These are phyloP conservation scores for Pseudonitzschia multiseries DNA, from an alignment of 108 stramenopile genomes.

Conservation along the genomic window DNA sequence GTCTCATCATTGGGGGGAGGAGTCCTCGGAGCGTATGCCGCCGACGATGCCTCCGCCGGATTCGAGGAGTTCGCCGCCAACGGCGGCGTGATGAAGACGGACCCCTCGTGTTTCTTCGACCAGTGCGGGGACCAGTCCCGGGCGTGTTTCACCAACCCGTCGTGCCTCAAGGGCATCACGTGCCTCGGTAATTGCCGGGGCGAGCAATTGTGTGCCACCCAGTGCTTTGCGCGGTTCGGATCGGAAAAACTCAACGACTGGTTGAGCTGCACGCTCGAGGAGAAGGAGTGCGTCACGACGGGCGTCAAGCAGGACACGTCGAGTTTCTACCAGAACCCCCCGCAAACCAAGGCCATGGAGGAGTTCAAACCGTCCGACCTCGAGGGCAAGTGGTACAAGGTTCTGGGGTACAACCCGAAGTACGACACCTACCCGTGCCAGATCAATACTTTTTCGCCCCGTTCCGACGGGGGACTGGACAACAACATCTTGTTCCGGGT, in stretches of 20 bases:
- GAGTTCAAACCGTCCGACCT: constrained; percentile 78
- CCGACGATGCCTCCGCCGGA: neutral
- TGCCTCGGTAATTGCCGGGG: constrained; percentile 93
- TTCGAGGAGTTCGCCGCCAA: constrained; percentile 8
- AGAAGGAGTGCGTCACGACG: constrained; percentile 77
- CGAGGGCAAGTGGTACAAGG: constrained; percentile 93
- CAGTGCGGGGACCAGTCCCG: constrained; percentile 80
- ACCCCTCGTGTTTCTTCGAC: constrained; percentile 66
- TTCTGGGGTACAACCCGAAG: constrained; percentile 89
- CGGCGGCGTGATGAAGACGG: constrained; percentile 11
- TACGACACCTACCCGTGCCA: constrained; percentile 97
- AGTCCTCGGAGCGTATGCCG: neutral
- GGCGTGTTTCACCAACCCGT: constrained; percentile 77
- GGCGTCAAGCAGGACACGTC: constrained; percentile 77
- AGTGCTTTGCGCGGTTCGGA: constrained; percentile 85
- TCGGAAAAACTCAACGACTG: constrained; percentile 73
- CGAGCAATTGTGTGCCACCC: constrained; percentile 84
- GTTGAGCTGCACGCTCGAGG: constrained; percentile 85
- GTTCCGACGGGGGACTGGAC: constrained; percentile 51
- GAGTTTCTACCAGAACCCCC: constrained; percentile 71
- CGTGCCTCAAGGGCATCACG: constrained; percentile 81
- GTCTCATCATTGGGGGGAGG: neutral
- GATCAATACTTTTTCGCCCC: constrained; percentile 76
- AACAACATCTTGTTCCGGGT: constrained; percentile 91
- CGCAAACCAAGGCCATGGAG: constrained; percentile 46